phyloP scores from a whole-genome alignment of 108 stramenopile genomes.

The Nitzschia palea region DNA sequence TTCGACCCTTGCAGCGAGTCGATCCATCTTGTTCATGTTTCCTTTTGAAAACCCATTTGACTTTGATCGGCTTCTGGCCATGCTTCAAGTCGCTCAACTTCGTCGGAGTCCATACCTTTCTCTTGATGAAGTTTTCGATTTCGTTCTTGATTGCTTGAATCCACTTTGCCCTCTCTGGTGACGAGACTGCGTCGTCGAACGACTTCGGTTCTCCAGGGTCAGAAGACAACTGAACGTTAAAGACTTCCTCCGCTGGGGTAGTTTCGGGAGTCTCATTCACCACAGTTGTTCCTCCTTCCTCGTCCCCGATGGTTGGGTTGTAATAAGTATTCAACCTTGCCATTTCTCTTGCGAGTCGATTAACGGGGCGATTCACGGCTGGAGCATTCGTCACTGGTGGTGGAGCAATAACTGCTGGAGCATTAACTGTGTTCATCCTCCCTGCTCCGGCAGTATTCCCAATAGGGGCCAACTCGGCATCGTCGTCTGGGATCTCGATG shows the following conservation, averaged over 20 bases:
- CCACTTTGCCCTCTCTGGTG: slow-evolving; percentile 1
- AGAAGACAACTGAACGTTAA: not conserved
- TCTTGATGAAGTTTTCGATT: not conserved
- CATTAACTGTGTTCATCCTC: slow-evolving; percentile 11
- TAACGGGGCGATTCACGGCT: not conserved
- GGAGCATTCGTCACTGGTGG: too few relatives aligned
- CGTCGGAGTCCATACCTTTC: slow-evolving; percentile 1
- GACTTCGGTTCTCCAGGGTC: slow-evolving; percentile 13
- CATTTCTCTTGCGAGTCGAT: not conserved
- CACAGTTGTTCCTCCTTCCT: too few relatives aligned
- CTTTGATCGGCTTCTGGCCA: not conserved
- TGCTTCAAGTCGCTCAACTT: not conserved
- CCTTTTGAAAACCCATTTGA: slow-evolving; percentile 13
- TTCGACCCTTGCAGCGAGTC: not conserved
- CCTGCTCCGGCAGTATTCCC: not conserved
- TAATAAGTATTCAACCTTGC: too few relatives aligned
- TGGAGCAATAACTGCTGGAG: too few relatives aligned
- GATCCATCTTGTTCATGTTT: slow-evolving; percentile 7
- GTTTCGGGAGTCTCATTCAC: not conserved
- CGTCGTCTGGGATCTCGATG: too few relatives aligned
- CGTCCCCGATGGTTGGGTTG: too few relatives aligned
- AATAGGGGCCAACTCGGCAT: too few relatives aligned
- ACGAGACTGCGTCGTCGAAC: slow-evolving; percentile 19
- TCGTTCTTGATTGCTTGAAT: not conserved
- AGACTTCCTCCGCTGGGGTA: not conserved